Conservation (phyloP, 768 basidiomycete genomes). For the Lentinula lateritia region DNA sequence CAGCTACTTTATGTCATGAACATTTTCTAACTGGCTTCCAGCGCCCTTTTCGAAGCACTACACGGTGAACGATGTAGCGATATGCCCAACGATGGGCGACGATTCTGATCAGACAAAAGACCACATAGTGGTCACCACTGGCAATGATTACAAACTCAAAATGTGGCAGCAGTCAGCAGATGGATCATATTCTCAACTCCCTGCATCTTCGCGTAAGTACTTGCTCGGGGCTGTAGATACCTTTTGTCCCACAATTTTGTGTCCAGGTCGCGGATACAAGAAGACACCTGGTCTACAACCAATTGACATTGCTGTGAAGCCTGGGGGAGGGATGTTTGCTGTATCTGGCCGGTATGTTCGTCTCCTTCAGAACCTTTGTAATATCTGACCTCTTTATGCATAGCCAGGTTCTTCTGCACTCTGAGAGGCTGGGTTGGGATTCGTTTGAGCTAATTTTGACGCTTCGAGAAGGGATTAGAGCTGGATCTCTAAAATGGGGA, state of each 20-base stretch:
- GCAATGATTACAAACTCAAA: background rate
- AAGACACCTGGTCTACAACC: conserved; percentile 20
- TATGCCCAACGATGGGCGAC: conserved; percentile 32
- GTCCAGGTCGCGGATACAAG: conserved; percentile 15
- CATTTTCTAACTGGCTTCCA: conserved; percentile 10
- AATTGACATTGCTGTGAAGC: conserved; percentile 11
- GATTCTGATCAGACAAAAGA: background rate
- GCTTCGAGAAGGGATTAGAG: background rate
- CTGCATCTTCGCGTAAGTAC: conserved; percentile 1
- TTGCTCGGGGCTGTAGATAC: background rate
- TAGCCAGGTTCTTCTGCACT: background rate
- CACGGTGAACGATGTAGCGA: conserved; percentile 49
- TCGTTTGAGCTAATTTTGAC: background rate
- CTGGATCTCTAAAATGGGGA: conserved; percentile 55
- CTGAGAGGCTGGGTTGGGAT: background rate
- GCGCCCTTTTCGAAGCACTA: conserved; percentile 34
- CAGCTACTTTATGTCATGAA: background rate
- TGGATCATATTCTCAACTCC: conserved; percentile 4
- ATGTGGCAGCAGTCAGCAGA: conserved; percentile 7
- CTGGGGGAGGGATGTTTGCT: conserved; percentile 13
- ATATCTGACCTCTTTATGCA: conserved; percentile 9
- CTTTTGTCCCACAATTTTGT: background rate
- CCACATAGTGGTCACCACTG: conserved; percentile 25
- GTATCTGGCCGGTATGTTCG: conserved; percentile 8
- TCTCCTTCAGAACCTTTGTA: conserved; percentile 11